Evolutionary conservation across 2,329 filamentous ascomycete species (phyloP).

Genomic region (Lizonia empirigonia): DNA sequence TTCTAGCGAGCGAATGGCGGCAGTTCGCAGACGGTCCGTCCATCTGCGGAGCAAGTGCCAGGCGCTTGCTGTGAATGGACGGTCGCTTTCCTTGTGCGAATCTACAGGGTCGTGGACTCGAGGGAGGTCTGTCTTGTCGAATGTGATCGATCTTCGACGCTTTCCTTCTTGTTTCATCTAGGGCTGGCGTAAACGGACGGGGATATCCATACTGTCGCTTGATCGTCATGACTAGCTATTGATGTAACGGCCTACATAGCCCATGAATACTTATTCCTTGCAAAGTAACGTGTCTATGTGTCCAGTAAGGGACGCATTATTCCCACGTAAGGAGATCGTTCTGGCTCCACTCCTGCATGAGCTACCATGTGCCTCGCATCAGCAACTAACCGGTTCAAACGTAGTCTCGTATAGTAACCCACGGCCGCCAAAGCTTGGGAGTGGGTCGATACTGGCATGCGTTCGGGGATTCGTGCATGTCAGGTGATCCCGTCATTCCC

Average conservation of each 20-base stretch:
- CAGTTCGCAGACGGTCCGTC: conserved; percentile 3
- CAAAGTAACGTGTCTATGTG: not conserved
- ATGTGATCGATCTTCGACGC: not conserved
- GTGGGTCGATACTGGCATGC: not conserved
- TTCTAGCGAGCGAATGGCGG: conserved; percentile 40
- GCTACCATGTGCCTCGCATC: conserved; percentile 13
- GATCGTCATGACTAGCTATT: conserved; percentile 16
- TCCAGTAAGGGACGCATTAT: conserved; percentile 3
- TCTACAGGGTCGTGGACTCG: not conserved
- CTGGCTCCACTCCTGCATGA: conserved; percentile 8
- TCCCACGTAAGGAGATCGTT: conserved; percentile 13
- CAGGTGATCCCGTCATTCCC: conserved; percentile 1
- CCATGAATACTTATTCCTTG: not conserved
- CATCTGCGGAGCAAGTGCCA: not conserved
- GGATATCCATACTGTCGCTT: not conserved
- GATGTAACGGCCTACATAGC: conserved; percentile 31
- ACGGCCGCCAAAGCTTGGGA: not conserved
- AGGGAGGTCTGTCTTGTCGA: not conserved
- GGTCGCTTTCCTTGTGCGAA: not conserved
- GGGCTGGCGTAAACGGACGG: not conserved
- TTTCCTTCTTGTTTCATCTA: not conserved
- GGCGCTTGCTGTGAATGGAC: not conserved
- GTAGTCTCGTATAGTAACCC: conserved; percentile 5
- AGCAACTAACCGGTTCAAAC: conserved; percentile 5
- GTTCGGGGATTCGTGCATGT: not conserved